Evolutionary conservation across 257 asterid species (phyloP), one percentile per base, ranked within the genome.

Genomic region (Plectranthus barbatus): DNA sequence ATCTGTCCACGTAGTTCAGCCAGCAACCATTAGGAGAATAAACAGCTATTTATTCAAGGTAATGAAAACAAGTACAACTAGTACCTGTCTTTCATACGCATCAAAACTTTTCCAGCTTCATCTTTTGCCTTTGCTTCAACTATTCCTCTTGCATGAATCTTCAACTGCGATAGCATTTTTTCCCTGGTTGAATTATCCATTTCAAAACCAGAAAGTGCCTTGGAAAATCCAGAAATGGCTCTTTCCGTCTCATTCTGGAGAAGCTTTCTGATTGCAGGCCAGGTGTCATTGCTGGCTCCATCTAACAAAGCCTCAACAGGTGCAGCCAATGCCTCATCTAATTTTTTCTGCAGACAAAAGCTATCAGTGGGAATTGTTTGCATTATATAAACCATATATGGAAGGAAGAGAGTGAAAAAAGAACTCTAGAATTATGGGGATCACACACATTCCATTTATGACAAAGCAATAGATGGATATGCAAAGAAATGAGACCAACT

Each of bases 251-350:
- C 96, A 0, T 71, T 79, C 59, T 44, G 71, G 66, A 87, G 83
- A 75, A 93, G 94, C 68, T 79, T 87, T 67, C 81, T 90, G 51
- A 93, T 90, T 21, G 97, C 83, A 42, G 95, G 93, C 99, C 99
- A 93, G 42, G 97, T 85, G 33, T 82, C 93, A 50, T 81, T 83
- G 74, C 78, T 74, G 56, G 97, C 99, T 77, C 86, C 96, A 78
- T 93, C 99, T 55, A 93, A 75, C 72, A 93, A 72, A 69, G 97
- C 94, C 80, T 85, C 97, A 63, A 90, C 86, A 29, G 99, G 96
- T 50, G 79, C 97, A 74, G 87, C 75, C 69, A 93, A 69, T 45
- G 91, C 94, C 67, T 81, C 93, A 0, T 84, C 79, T 81, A 93
- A 64, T 71, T 87, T 86, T 67, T 39, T 77, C 99, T 93, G 91